These are phyloP conservation scores for Cercospora beticola DNA, from an alignment of 2,329 filamentous ascomycete genomes.

Conservation along the genomic window DNA sequence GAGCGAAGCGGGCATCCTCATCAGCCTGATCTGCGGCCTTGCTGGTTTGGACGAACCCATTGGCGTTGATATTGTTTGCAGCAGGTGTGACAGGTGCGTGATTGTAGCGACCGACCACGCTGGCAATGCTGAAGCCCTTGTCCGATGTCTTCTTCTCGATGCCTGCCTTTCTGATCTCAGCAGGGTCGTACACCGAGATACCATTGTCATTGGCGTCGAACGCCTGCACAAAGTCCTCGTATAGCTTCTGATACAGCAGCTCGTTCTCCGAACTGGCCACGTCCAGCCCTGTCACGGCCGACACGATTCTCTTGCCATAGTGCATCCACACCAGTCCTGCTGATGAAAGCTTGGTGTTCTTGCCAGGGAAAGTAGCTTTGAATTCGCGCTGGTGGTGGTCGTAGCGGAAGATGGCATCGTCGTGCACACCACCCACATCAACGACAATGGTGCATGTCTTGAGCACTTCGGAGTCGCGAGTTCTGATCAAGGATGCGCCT, in stretches of 20 bases:
- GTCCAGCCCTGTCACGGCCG: conserved; percentile 60
- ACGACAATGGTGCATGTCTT: conserved; percentile 89
- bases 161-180: conserved; percentile 65
- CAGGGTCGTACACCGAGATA: conserved; percentile 76
- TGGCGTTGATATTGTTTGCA: conserved; percentile 24
- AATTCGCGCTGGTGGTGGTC: conserved; percentile 98
- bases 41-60: conserved; percentile 17
- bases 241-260: conserved; percentile 82
- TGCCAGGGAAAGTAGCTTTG: conserved; percentile 76
- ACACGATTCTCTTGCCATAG: conserved; percentile 83
- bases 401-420: conserved; percentile 72
- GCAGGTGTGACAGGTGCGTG: conserved; percentile 46
- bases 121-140: conserved; percentile 79
- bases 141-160: conserved; percentile 80
- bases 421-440: conserved; percentile 95
- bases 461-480: conserved; percentile 77
- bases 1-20: conserved; percentile 77
- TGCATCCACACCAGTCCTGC: conserved; percentile 95
- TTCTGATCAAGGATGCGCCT: conserved; percentile 73
- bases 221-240: conserved; percentile 90
- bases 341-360: conserved; percentile 84
- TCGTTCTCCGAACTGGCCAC: conserved; percentile 66
- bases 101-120: conserved; percentile 84
- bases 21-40: conserved; percentile 58
- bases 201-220: conserved; percentile 98